Conservation (phyloP, 495 filamentous ascomycete genomes). For the Hypoxylon perforatum region DNA sequence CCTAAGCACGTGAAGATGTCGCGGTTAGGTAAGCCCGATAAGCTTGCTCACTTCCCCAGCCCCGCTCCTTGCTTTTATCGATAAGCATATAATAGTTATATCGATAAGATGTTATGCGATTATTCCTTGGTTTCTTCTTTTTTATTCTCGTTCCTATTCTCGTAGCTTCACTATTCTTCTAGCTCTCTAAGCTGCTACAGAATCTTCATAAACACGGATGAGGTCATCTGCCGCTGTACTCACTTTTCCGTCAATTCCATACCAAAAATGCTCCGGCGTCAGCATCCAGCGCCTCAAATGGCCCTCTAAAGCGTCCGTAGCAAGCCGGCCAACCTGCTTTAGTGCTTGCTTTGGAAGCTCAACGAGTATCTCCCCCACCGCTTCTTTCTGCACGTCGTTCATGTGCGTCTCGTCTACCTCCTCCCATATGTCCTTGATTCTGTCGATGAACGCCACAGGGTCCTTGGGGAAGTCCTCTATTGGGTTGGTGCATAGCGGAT, state of each 20-base stretch:
- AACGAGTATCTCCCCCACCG: slow-evolving; percentile 16
- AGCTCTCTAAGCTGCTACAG: not conserved
- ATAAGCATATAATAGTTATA: too few relatives aligned
- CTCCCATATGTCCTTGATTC: slow-evolving; percentile 30
- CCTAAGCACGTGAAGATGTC: not conserved
- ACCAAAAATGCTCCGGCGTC: slow-evolving; percentile 44
- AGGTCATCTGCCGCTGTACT: slow-evolving; percentile 29
- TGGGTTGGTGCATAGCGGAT: slow-evolving; percentile 30
- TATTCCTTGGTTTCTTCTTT: too few relatives aligned
- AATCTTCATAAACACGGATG: slow-evolving; percentile 21
- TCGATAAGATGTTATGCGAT: not conserved
- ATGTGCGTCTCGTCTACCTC: slow-evolving; percentile 33
- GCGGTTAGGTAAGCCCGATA: too few relatives aligned
- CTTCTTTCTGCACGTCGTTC: slow-evolving; percentile 36
- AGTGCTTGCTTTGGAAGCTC: slow-evolving; percentile 36
- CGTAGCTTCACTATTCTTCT: too few relatives aligned
- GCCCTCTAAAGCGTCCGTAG: slow-evolving; percentile 26
- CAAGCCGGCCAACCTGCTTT: slow-evolving; percentile 24
- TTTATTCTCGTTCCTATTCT: too few relatives aligned
- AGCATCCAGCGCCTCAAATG: slow-evolving; percentile 40
- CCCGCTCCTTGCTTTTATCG: too few relatives aligned
- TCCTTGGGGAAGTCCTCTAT: slow-evolving; percentile 26
- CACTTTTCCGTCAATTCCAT: slow-evolving; percentile 35
- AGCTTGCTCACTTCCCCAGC: too few relatives aligned
- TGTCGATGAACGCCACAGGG: slow-evolving; percentile 18